Percentiles rank a stretch among this genome's conserved stretches.
Conservation (phyloP, 805 yeast species). For the Myxozyma neotropica region DNA sequence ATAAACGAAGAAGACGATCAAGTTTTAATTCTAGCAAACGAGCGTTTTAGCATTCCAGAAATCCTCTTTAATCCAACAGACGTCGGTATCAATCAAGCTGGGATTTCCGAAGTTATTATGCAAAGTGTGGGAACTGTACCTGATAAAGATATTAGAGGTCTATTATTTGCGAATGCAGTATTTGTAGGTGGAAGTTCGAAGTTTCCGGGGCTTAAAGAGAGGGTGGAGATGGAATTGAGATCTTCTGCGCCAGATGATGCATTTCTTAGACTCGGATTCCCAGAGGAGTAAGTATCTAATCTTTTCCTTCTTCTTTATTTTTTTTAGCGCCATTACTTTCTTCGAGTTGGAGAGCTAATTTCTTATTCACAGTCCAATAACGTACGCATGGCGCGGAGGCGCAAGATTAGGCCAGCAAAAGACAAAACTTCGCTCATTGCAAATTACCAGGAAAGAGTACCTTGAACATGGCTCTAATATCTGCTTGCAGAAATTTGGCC, state of each 20-base stretch:
- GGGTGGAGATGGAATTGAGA: conserved; percentile 51
- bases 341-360: not conserved
- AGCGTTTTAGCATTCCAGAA: conserved; percentile 87
- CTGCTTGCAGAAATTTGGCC: conserved; percentile 21
- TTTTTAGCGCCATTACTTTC: not conserved
- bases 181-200: conserved; percentile 82
- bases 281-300: conserved; percentile 37
- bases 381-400: conserved; percentile 65
- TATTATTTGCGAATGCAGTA: conserved; percentile 76
- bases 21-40: conserved; percentile 71
- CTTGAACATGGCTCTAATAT: conserved; percentile 68
- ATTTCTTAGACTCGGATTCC: conserved; percentile 39
- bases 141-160: conserved; percentile 58
- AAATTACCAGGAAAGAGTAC: conserved; percentile 77
- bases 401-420: conserved; percentile 46
- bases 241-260: conserved; percentile 42
- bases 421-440: conserved; percentile 50
- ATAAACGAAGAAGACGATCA: conserved; percentile 47
- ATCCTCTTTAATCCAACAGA: conserved; percentile 82
- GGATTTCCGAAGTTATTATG: conserved; percentile 68
- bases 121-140: conserved; percentile 74
- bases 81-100: conserved; percentile 75
- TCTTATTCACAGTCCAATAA: conserved; percentile 41
- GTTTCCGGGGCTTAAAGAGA: conserved; percentile 63
- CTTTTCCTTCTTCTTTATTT: not conserved